These are phyloP conservation scores for Penicillium psychrosexuale DNA, from an alignment of 2,329 filamentous ascomycete genomes.

Conservation along the genomic window DNA sequence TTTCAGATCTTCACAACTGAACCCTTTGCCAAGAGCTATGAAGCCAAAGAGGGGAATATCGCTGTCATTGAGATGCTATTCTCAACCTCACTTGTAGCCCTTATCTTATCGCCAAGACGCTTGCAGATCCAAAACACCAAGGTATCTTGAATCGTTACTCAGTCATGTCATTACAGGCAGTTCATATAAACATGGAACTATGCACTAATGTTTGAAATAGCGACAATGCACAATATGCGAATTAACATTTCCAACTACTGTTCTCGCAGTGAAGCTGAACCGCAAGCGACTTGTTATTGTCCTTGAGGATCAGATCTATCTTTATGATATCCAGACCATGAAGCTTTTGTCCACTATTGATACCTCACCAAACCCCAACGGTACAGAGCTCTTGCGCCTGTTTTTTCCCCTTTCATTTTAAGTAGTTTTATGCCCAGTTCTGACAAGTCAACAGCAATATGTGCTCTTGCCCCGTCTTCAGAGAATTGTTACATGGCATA, in stretches of 20 bases:
- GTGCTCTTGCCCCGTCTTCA: slow-evolving; percentile 86
- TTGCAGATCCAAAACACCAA: slow-evolving; percentile 98
- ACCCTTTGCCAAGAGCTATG: slow-evolving; percentile 91
- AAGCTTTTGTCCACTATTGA: slow-evolving; percentile 87
- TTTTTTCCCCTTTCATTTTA: background rate
- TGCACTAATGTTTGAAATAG: slow-evolving; percentile 34
- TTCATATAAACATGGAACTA: slow-evolving; percentile 9
- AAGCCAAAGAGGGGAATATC: slow-evolving; percentile 91
- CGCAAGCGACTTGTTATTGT: slow-evolving; percentile 90
- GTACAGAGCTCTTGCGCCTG: slow-evolving; percentile 37
- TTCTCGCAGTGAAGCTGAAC: slow-evolving; percentile 90
- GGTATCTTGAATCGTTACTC: slow-evolving; percentile 50
- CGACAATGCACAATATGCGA: slow-evolving; percentile 89
- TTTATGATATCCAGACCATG: slow-evolving; percentile 99
- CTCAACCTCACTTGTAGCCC: slow-evolving; percentile 90
- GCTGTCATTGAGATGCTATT: slow-evolving; percentile 98
- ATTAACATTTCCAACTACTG: slow-evolving; percentile 95
- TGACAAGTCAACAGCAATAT: slow-evolving; percentile 61
- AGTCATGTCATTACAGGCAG: background rate
- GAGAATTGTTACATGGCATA: slow-evolving; percentile 96
- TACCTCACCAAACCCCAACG: slow-evolving; percentile 85
- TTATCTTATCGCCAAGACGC: slow-evolving; percentile 86
- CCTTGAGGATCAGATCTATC: slow-evolving; percentile 91
- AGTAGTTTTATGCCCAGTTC: background rate
- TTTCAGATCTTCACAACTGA: slow-evolving; percentile 97